These are phyloP conservation scores for Beauveria scarabaeidicola DNA, from an alignment of 2,329 filamentous ascomycete genomes.

Conservation along the genomic window DNA sequence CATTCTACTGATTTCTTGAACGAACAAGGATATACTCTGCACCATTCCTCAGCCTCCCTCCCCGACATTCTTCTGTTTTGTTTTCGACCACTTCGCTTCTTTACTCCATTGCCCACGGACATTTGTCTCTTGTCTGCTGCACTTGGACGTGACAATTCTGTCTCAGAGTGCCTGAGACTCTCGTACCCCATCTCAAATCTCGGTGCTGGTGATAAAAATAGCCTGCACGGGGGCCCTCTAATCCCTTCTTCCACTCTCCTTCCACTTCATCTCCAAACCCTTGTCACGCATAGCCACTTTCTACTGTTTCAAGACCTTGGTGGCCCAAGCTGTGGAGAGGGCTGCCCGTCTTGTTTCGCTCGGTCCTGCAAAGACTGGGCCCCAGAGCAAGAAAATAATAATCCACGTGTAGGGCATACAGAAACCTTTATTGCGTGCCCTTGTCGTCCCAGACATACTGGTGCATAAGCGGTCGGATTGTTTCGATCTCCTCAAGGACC, in stretches of 20 bases:
- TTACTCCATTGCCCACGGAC: constrained; percentile 1
- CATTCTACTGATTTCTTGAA: neutral
- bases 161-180: constrained; percentile 9
- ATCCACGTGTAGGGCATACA: constrained; percentile 6
- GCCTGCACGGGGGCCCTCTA: constrained; percentile 1
- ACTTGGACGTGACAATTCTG: neutral
- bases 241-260: constrained; percentile 9
- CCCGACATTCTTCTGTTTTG: neutral
- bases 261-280: constrained; percentile 4
- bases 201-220: constrained; percentile 11
- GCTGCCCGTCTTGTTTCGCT: constrained; percentile 9
- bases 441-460: constrained; percentile 1
- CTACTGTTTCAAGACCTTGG: constrained; percentile 10
- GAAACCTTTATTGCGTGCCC: constrained; percentile 7
- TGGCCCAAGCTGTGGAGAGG: constrained; percentile 11
- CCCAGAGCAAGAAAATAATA: neutral
- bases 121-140: constrained; percentile 1
- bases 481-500: constrained; percentile 11
- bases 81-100: neutral
- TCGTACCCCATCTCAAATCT: neutral
- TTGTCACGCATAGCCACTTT: constrained; percentile 10
- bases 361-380: constrained; percentile 12
- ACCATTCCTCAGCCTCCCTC: constrained; percentile 9
- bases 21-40: constrained; percentile 9
- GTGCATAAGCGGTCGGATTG: constrained; percentile 11